Base-by-base conservation (phyloP, 257 asterid genomes). In the Solanum appendiculatum region DNA sequence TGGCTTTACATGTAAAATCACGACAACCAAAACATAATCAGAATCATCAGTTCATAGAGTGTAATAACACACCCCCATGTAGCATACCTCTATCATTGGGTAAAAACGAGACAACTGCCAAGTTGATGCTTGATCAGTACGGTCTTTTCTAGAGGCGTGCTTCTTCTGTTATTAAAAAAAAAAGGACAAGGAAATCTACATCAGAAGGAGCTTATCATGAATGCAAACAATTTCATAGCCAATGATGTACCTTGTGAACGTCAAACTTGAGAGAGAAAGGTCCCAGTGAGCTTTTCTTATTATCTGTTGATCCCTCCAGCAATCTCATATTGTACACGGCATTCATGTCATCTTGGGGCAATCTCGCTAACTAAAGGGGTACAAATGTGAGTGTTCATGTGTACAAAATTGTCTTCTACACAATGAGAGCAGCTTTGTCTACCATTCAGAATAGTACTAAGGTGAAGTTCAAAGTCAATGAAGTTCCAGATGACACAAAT, bases 61-160 rank as follows among this genome's bases (percentile, higher is more conserved):
- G 11, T 40, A 23, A 39, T 74, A 74, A 39, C 31, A 40, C 58
- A 14, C 83, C 68, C 86, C 60, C 63, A 37, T 23, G 66, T 63
- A 64, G 44, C 64, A n/a, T 90, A 97, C 99, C 98, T 97, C 99
- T 86, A 97, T 92, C 87, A 97, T 88, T 12, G 99, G 99, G 93
- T 94, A 97, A 91, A 97, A 97, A 81, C 99, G 99, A 83, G 99
- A 95, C 83, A 95, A 87, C 80, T 95, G 98, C 99, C 99, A 97
- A 3, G 88, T 78, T 75, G 89, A 92, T 91, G 92, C 98, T 91
- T 92, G 98, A 91, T 94, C 97, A 85, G 94, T 89, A 46, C 99
- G 95, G 73, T 97, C 99, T 92, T 96, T 97, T 89, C 99, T 96
- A 82, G 94, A 90, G 84, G 93, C 96, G 73, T 93, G 98, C 91